Conservation (phyloP, 495 filamentous ascomycete species). For the Evernia prunastri region DNA sequence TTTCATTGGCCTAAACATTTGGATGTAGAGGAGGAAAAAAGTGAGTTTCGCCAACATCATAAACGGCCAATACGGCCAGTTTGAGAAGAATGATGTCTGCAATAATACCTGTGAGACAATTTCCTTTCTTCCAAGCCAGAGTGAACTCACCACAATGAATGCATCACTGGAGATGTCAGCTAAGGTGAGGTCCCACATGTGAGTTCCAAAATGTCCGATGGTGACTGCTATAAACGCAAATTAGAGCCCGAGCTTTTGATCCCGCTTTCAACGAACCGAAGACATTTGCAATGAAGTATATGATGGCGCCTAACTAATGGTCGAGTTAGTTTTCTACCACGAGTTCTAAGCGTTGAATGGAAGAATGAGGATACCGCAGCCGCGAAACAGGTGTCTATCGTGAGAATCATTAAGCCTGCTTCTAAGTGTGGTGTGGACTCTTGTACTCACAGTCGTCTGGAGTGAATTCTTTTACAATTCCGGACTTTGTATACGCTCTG, state of each 20-base stretch:
- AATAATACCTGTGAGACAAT: too few species aligned
- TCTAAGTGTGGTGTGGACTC: too few species aligned
- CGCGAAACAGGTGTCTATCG: constrained; percentile 13
- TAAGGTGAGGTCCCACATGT: constrained; percentile 12
- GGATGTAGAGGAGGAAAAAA: constrained; percentile 20
- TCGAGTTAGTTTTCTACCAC: too few species aligned
- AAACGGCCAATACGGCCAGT: constrained; percentile 5
- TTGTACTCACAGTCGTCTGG: too few species aligned
- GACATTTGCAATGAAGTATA: constrained; percentile 10
- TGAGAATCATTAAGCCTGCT: too few species aligned
- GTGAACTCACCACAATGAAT: constrained; percentile 8
- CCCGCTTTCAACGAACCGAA: not conserved
- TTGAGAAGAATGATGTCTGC: constrained; percentile 6
- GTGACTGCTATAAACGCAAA: constrained; percentile 4
- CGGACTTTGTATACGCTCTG: constrained; percentile 14
- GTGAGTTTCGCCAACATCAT: constrained; percentile 12
- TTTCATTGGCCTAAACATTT: constrained; percentile 13
- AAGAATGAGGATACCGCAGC: constrained; percentile 9
- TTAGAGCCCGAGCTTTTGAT: not conserved
- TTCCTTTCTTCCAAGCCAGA: too few species aligned
- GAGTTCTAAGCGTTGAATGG: not conserved
- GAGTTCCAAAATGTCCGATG: constrained; percentile 13
- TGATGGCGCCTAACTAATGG: constrained; percentile 4
- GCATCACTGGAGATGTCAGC: constrained; percentile 12
- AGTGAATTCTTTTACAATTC: constrained; percentile 12